phyloP scores from a whole-genome alignment of 2,329 filamentous ascomycete species.

The Neofusicoccum umdonicola region DNA sequence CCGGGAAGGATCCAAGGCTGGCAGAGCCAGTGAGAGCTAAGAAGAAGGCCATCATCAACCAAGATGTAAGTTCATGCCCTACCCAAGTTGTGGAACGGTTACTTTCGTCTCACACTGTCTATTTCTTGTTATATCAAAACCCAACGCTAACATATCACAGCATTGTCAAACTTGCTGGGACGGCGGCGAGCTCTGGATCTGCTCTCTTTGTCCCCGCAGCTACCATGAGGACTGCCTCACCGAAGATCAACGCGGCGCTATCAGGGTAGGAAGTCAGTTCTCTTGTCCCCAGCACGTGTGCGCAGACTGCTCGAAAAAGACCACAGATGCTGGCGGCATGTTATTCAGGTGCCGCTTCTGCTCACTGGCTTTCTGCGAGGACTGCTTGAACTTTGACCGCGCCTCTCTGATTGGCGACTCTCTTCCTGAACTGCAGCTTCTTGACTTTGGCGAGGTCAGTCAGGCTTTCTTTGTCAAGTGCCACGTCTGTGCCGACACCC shows the following conservation, averaged over 20 bases:
- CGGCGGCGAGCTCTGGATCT: conserved; percentile 48
- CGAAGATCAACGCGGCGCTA: conserved; percentile 27
- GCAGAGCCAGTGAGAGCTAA: conserved; percentile 51
- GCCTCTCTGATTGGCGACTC: conserved; percentile 52
- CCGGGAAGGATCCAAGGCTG: conserved; percentile 54
- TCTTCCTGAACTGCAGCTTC: conserved; percentile 52
- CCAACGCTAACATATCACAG: background rate
- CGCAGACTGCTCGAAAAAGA: conserved; percentile 52
- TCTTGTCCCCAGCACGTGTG: conserved; percentile 58
- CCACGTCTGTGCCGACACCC: conserved; percentile 36
- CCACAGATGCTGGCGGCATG: conserved; percentile 48
- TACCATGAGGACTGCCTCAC: conserved; percentile 55
- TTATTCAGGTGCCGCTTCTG: conserved; percentile 53
- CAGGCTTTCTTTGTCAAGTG: conserved; percentile 56
- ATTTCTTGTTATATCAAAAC: conserved; percentile 20
- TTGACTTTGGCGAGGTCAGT: conserved; percentile 42
- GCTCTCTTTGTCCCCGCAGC: conserved; percentile 53
- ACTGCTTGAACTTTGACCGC: conserved; percentile 56
- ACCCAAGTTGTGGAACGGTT: too few relatives aligned
- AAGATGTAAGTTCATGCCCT: conserved; percentile 25
- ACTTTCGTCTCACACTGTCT: too few relatives aligned
- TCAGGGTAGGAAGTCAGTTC: conserved; percentile 47
- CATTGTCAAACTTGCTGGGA: conserved; percentile 55
- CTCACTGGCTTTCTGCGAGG: conserved; percentile 56
- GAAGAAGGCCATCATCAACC: conserved; percentile 46